Percentiles rank a stretch among this genome's conserved stretches.
phyloP scores from a whole-genome alignment of 1,284 basidiomycete genomes.

The Mycosarcoma maydis region DNA sequence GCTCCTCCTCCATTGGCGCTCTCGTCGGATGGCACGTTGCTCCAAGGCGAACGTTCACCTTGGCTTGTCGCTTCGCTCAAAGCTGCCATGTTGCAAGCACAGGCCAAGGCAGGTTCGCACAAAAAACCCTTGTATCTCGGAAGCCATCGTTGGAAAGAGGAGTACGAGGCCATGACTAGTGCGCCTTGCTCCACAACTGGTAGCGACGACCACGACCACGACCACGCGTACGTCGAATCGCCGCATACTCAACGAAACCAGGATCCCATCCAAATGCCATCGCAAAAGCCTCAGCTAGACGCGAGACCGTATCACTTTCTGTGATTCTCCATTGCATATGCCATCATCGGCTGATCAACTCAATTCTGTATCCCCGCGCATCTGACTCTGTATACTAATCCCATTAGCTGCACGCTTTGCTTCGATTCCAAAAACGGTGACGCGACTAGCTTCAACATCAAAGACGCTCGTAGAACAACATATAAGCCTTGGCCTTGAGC shows the following conservation, averaged over 20 bases:
- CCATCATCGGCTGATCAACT: too few relatives aligned
- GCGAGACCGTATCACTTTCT: conserved; percentile 23
- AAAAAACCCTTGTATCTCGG: conserved; percentile 39
- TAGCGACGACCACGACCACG: background rate
- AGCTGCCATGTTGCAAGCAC: conserved; percentile 41
- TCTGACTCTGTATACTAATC: too few relatives aligned
- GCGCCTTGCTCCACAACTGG: background rate
- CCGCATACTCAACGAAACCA: too few relatives aligned
- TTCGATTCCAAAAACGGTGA: too few relatives aligned
- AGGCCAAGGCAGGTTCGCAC: conserved; percentile 18
- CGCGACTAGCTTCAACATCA: conserved; percentile 67
- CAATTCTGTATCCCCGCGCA: too few relatives aligned
- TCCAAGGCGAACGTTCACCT: conserved; percentile 26
- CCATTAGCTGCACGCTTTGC: too few relatives aligned
- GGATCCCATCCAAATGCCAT: too few relatives aligned
- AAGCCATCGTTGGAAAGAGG: conserved; percentile 12
- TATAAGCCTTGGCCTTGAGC: conserved; percentile 85
- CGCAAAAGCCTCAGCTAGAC: too few relatives aligned
- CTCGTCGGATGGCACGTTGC: background rate
- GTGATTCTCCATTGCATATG: background rate
- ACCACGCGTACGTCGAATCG: background rate
- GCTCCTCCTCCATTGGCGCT: too few relatives aligned
- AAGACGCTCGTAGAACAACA: conserved; percentile 83
- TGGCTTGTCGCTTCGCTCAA: conserved; percentile 19
- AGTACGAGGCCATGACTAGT: conserved; percentile 3